Evolutionary conservation across 2,329 filamentous ascomycete species (phyloP).

Genomic region (Macrophomina tecta): DNA sequence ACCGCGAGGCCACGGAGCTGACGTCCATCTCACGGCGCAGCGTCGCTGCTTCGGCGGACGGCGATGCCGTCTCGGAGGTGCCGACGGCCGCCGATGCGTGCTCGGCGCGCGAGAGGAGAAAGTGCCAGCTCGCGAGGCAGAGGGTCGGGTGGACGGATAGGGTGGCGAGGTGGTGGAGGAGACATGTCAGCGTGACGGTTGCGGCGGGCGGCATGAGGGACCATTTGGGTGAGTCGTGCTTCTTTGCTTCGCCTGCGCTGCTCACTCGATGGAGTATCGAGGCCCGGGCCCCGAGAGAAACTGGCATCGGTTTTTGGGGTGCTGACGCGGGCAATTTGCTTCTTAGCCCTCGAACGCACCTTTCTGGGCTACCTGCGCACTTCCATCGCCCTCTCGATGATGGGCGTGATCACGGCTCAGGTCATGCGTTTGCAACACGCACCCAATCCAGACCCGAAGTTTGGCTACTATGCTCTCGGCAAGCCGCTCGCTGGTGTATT

Average conservation of each 20-base stretch:
- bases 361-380: conserved; percentile 77
- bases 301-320: background rate
- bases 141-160: conserved; percentile 44
- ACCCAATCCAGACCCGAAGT: conserved; percentile 48
- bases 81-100: conserved; percentile 30
- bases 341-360: conserved; percentile 72
- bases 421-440: conserved; percentile 67
- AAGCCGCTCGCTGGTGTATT: conserved; percentile 62
- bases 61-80: background rate
- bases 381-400: conserved; percentile 70
- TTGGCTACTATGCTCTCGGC: conserved; percentile 67
- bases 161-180: conserved; percentile 55
- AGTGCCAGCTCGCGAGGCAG: conserved; percentile 32
- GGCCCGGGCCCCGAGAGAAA: no score
- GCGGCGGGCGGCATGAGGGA: conserved; percentile 59
- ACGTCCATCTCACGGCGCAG: background rate
- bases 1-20: conserved; percentile 27
- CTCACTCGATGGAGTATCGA: no score
- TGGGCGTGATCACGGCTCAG: conserved; percentile 70
- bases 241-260: no score
- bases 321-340: background rate
- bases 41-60: background rate
- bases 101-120: conserved; percentile 29
- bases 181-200: conserved; percentile 58
- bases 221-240: conserved; percentile 57